Evolutionary conservation across 257 asterid genomes (phyloP).

Genomic region (Catharanthus roseus): DNA sequence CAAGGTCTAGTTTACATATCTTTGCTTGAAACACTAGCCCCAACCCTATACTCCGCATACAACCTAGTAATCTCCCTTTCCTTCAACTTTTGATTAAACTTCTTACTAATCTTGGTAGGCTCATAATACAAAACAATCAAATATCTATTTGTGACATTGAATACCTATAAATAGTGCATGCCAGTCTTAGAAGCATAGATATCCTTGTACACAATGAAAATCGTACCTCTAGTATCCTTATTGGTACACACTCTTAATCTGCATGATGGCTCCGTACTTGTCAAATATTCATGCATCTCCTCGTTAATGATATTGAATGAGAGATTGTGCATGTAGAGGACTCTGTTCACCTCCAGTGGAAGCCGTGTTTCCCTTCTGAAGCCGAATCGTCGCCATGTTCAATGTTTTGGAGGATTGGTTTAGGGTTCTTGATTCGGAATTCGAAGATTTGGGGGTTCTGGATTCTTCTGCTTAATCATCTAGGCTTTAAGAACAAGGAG

Average conservation of each 20-base stretch:
- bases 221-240: slow-evolving; percentile 94
- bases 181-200: slow-evolving; percentile 83
- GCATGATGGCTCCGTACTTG: slow-evolving; percentile 83
- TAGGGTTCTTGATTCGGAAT: not conserved
- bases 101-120: slow-evolving; percentile 95
- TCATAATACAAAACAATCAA: slow-evolving; percentile 82
- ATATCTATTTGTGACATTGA: slow-evolving; percentile 83
- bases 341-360: slow-evolving; percentile 91
- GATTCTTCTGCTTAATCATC: not conserved
- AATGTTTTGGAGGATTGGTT: not conserved
- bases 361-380: slow-evolving; percentile 85
- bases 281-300: slow-evolving; percentile 98
- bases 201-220: slow-evolving; percentile 87
- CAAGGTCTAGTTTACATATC: slow-evolving; percentile 33
- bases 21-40: slow-evolving; percentile 23
- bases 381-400: slow-evolving; percentile 68
- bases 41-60: slow-evolving; percentile 78
- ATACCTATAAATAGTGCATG: slow-evolving; percentile 63
- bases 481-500: too few relatives aligned
- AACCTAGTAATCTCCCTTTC: slow-evolving; percentile 79
- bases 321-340: slow-evolving; percentile 71
- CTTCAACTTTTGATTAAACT: slow-evolving; percentile 83
- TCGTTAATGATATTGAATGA: slow-evolving; percentile 94
- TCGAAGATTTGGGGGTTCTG: not conserved
- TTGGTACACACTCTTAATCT: slow-evolving; percentile 79